Base-by-base conservation (phyloP, 2,329 filamentous ascomycete species). In the Fusarium beomiforme region DNA sequence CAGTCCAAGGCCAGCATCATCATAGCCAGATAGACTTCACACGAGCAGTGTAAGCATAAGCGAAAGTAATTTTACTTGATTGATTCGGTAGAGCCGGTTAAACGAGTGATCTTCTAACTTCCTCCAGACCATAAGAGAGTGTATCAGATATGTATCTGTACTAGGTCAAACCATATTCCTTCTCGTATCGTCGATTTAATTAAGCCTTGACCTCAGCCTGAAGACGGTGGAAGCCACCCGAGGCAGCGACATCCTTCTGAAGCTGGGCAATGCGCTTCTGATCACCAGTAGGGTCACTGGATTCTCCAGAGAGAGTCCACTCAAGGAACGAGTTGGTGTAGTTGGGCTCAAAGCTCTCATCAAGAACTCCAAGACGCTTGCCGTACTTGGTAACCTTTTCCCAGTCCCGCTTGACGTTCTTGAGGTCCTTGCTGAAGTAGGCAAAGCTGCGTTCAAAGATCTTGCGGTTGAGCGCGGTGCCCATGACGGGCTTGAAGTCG, bases 391-490 rank as follows among this genome's bases (percentile, higher is more conserved):
- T 94, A 14, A 94, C 92, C 85, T 94, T 94, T 63, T 85, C 81
- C 92, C 92, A 94, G 82, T 94, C 92, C 50, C 92, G 88, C 57
- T 80, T 73, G 9, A 94, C 92, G 72, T 94, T 94, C 87, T 92
- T 91, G 71, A 94, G 78, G 72, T 94, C 91, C 70, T 86, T 86
- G 64, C 89, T 92, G 80, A 94, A 92, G 85, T 93, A 94, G 23
- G 92, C 91, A 75, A 89, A 94, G 74, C 89, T 92, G 66, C 92
- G 89, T 85, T 94, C 91, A 76, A 92, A 94, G 80, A 94, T 93
- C 86, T 93, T 93, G 75, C 88, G 87, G 84, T 94, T 93, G 61
- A 93, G 87, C 2, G 83, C 77, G 1, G 89, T 89, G 44, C 85
- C 88, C 90, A 94, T 92, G 72, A 85, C 85, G 5, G 91, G 90